Evolutionary conservation across 345 rosid species (phyloP).

Genomic region (Camelina laxa): DNA sequence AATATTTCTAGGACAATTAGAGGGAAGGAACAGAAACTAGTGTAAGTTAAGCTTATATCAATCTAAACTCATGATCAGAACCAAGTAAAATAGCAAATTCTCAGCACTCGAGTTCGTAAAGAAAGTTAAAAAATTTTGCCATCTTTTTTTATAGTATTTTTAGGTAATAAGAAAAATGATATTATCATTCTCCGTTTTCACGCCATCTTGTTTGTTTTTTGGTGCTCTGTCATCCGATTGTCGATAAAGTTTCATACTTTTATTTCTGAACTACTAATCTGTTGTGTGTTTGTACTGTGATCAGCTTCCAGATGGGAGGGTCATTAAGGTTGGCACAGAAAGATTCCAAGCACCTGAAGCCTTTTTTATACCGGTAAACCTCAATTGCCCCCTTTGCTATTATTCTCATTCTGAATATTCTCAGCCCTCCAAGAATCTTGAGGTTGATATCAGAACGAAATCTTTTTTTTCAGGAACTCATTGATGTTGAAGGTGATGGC

Average conservation of each 20-base stretch:
- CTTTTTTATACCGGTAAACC: slow-evolving; percentile 89
- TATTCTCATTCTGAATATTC: not conserved
- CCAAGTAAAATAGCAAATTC: not conserved
- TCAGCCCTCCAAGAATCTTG: not conserved
- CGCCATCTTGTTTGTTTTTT: too few relatives aligned
- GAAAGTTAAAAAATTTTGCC: not conserved
- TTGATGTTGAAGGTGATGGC: slow-evolving; percentile 99
- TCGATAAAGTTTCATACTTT: not conserved
- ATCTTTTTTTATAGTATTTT: not conserved
- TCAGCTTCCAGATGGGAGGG: slow-evolving; percentile 98
- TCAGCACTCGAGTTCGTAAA: not conserved
- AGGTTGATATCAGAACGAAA: slow-evolving; percentile 11
- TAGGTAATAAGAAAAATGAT: too few relatives aligned
- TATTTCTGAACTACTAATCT: not conserved
- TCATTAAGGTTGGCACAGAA: slow-evolving; percentile 98
- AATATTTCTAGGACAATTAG: not conserved
- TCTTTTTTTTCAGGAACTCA: slow-evolving; percentile 69
- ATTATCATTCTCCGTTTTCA: not conserved
- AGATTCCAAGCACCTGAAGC: slow-evolving; percentile 99
- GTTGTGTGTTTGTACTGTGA: slow-evolving; percentile 15
- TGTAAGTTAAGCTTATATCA: not conserved
- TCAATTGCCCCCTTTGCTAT: not conserved
- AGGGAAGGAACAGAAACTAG: slow-evolving; percentile 7
- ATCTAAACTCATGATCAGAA: slow-evolving; percentile 1
- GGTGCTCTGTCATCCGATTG: not conserved